phyloP scores from a whole-genome alignment of 345 rosid species.

The Microcos paniculata region DNA sequence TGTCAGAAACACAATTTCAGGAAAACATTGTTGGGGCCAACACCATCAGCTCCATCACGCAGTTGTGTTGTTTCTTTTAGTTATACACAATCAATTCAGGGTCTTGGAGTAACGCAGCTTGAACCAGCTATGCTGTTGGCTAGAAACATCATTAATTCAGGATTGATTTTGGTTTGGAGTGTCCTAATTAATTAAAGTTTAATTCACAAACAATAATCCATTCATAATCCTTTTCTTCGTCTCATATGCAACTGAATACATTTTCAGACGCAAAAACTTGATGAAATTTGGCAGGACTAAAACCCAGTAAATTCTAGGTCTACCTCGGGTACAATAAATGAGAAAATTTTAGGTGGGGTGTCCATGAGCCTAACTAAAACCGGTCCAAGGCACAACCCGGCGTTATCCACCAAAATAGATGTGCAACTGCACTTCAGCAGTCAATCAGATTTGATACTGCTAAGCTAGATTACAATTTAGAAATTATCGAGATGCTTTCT shows the following conservation, averaged over 20 bases:
- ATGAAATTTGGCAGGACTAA: background rate
- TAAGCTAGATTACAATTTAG: background rate
- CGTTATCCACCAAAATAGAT: background rate
- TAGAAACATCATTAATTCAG: too few species aligned
- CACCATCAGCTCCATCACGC: too few species aligned
- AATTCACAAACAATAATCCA: too few species aligned
- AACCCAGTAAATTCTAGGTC: background rate
- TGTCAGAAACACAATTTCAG: too few species aligned
- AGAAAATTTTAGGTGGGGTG: background rate
- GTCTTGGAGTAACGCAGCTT: too few species aligned
- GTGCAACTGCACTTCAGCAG: background rate
- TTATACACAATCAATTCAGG: too few species aligned
- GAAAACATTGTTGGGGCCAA: too few species aligned
- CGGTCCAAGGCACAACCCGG: background rate
- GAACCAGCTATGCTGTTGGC: too few species aligned
- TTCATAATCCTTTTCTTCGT: background rate
- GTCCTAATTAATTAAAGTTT: too few species aligned
- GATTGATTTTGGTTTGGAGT: background rate
- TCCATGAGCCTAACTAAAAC: background rate
- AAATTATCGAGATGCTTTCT: too few species aligned
- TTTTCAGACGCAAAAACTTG: background rate
- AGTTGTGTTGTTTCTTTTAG: too few species aligned
- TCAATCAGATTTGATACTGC: background rate
- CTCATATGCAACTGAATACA: background rate
- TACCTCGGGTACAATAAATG: background rate